Percentiles rank a stretch among this genome's conserved stretches.
Evolutionary conservation across 495 filamentous ascomycete species (phyloP).

Genomic region (Penicillium waksmanii): DNA sequence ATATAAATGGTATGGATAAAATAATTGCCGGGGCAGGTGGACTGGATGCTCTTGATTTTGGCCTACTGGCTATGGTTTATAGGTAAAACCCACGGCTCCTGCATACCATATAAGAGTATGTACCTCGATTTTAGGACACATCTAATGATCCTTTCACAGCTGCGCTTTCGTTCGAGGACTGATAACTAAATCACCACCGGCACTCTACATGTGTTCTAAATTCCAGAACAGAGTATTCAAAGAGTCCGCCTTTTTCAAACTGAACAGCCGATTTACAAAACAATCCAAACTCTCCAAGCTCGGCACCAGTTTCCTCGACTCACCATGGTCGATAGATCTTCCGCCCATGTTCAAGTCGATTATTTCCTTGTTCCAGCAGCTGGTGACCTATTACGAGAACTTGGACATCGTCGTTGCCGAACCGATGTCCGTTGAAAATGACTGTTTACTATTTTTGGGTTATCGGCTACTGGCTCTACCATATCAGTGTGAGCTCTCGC

Average conservation of each 20-base stretch:
- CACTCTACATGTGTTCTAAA: slow-evolving; percentile 12
- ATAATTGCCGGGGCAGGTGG: slow-evolving; percentile 16
- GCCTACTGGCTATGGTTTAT: slow-evolving; percentile 15
- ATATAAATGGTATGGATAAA: slow-evolving; percentile 23
- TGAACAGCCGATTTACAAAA: neutral
- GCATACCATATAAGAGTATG: too few relatives aligned
- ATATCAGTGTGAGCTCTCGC: slow-evolving; percentile 7
- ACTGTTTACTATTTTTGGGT: slow-evolving; percentile 18
- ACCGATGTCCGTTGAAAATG: slow-evolving; percentile 20
- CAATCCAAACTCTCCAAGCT: slow-evolving; percentile 7
- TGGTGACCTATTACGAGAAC: slow-evolving; percentile 18
- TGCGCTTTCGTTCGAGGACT: slow-evolving; percentile 14
- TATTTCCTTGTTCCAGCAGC: slow-evolving; percentile 12
- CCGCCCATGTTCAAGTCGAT: slow-evolving; percentile 15
- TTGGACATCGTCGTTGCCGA: slow-evolving; percentile 4
- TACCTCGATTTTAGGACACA: too few relatives aligned
- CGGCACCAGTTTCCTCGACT: slow-evolving; percentile 19
- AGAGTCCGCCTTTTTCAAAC: slow-evolving; percentile 11
- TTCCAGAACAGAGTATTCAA: slow-evolving; percentile 14
- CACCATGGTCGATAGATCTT: slow-evolving; percentile 13
- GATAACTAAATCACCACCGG: slow-evolving; percentile 5
- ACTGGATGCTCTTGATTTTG: slow-evolving; percentile 17
- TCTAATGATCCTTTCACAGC: slow-evolving; percentile 1
- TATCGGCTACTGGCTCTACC: slow-evolving; percentile 17
- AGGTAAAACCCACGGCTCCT: slow-evolving; percentile 6